Conservation (phyloP, 805 yeast genomes). For the Hanseniaspora lachancei region DNA sequence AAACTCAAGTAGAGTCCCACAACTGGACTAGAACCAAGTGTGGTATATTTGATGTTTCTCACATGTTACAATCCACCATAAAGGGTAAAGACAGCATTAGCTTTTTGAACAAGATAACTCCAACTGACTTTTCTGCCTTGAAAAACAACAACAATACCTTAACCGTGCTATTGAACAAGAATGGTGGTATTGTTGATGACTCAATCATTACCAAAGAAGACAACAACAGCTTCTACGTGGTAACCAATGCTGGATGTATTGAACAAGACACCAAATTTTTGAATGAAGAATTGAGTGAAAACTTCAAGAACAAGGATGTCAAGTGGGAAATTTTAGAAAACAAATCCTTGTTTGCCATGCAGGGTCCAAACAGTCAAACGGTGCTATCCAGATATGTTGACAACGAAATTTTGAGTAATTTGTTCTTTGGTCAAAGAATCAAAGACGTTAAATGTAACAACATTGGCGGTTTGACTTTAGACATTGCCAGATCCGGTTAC, state of each 20-base stretch:
- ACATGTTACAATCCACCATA: conserved; percentile 85
- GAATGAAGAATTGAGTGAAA: conserved; percentile 34
- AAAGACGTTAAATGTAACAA: conserved; percentile 31
- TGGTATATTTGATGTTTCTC: conserved; percentile 92
- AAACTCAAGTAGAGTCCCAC: conserved; percentile 83
- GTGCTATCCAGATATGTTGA: conserved; percentile 52
- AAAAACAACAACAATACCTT: conserved; percentile 52
- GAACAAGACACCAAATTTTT: conserved; percentile 64
- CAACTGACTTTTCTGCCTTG: conserved; percentile 59
- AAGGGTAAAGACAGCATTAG: conserved; percentile 53
- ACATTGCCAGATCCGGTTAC: conserved; percentile 90
- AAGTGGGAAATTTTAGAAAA: conserved; percentile 44
- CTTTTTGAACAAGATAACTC: conserved; percentile 72
- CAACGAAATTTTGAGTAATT: conserved; percentile 32
- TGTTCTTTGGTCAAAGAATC: conserved; percentile 59
- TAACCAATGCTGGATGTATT: conserved; percentile 91
- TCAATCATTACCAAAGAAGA: conserved; percentile 75
- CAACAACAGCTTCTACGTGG: conserved; percentile 52
- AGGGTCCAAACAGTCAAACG: conserved; percentile 77
- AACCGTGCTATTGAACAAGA: conserved; percentile 56
- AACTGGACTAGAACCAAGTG: conserved; percentile 81
- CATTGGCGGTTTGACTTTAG: conserved; percentile 22
- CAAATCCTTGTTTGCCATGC: conserved; percentile 66
- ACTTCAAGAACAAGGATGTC: conserved; percentile 25
- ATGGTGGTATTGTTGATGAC: conserved; percentile 89